A percentile compares a stretch with the other conserved stretches of the same genome.
Conservation (phyloP, 495 filamentous ascomycete genomes). For the Hypoxylon intermedium region DNA sequence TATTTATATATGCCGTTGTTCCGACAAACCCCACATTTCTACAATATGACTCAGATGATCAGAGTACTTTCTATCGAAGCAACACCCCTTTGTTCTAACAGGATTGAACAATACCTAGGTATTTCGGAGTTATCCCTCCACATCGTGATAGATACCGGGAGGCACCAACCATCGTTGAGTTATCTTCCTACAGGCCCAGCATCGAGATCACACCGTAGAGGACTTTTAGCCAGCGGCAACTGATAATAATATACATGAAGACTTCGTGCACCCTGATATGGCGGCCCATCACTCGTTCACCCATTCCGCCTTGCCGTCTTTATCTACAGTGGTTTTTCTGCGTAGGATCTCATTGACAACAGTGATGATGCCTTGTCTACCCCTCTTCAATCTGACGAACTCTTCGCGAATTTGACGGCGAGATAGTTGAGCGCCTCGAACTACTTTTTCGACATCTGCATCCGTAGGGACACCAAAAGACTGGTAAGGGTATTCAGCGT, state of each 20-base stretch:
- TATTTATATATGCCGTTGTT: conserved; percentile 30
- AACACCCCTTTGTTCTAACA: not conserved
- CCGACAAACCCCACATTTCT: conserved; percentile 17
- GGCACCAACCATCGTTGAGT: not conserved
- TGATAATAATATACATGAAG: conserved; percentile 26
- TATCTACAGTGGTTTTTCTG: conserved; percentile 54
- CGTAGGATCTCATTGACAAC: conserved; percentile 64
- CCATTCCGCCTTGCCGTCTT: conserved; percentile 50
- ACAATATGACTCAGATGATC: conserved; percentile 25
- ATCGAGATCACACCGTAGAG: not conserved
- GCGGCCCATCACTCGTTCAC: conserved; percentile 21
- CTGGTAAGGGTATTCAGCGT: conserved; percentile 71
- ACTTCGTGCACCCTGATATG: conserved; percentile 13
- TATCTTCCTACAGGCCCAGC: conserved; percentile 9
- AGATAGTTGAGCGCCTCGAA: conserved; percentile 49
- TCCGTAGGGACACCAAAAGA: conserved; percentile 76
- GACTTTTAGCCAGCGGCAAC: not conserved
- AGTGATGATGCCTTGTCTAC: conserved; percentile 64
- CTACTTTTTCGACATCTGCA: conserved; percentile 65
- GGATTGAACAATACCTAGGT: not conserved
- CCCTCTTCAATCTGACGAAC: conserved; percentile 52
- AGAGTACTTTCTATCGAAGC: not conserved
- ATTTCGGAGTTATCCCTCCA: not conserved
- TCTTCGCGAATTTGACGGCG: conserved; percentile 53
- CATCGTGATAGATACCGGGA: too few relatives aligned